Evolutionary conservation across 208 protist species (phyloP), one percentile per base, ranked within the genome.

Genomic region (Novymonas esmeraldas): DNA sequence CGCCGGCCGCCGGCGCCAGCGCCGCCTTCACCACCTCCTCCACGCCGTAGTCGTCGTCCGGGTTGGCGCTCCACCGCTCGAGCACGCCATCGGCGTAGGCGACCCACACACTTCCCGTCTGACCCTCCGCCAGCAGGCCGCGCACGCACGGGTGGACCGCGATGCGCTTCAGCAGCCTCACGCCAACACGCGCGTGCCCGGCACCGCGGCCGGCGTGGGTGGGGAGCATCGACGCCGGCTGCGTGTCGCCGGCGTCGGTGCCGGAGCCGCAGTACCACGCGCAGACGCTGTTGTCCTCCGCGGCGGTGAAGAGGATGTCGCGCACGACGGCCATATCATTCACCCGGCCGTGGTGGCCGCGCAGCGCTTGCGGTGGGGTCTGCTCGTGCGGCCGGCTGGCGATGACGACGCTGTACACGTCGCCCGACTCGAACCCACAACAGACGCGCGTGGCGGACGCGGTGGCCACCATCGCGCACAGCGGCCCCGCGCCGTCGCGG

Each of bases 31-130:
- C 60, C 4, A 92, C 76, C 52, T 94, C 85, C 64, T 96, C 88
- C 6, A 94, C 82, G 39, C 84, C 87, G 69, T 92, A 96, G 67
- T 92, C 86, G 79, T 96, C 91, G 55, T 93, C 84, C 0, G 79
- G 61, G 73, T 90, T 85, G 36, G 88, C 87, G 44, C 87, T 93
- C 89, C 91, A 96, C 20, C 87, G 77, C 66, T 96, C 88, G 46
- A 96, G 56, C 4, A 94, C 56, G 5, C 91, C 91, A 49, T 93
- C 84, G 2, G 64, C 64, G 66, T 92, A 96, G 34, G 82, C 84
- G 9, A 94, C 85, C 82, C 84, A 96, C 6, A 96, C 24, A 57
- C 87, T 93, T n/a, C 64, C 57, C 0, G 87, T 89, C 41, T 64
- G 55, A 26, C 56, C 46, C 62, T 93, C 82, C 14, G 77, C 44